Evolutionary conservation across 192 early-diverging fungal genomes (phyloP).

Genomic region (Coemansia sp.): DNA sequence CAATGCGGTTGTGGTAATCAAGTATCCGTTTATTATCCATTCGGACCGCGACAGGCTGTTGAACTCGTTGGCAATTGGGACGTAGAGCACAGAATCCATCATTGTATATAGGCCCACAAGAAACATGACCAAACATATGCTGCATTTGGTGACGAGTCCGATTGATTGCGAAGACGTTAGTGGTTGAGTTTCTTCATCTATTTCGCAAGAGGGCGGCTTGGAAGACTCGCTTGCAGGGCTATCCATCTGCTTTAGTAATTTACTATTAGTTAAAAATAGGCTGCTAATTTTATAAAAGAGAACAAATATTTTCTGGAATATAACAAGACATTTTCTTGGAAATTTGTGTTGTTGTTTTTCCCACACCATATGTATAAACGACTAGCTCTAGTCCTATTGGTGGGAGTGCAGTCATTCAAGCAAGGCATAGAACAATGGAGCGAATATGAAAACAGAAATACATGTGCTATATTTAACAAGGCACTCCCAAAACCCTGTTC

Average conservation of each 20-base stretch:
- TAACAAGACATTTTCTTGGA: too few species aligned
- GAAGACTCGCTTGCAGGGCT: background rate
- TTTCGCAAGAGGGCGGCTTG: background rate
- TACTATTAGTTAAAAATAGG: background rate
- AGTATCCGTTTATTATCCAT: constrained; percentile 83
- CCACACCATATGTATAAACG: too few species aligned
- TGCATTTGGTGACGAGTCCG: constrained; percentile 17
- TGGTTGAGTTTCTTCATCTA: background rate
- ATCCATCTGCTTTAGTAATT: background rate
- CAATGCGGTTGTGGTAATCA: constrained; percentile 68
- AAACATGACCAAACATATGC: constrained; percentile 35
- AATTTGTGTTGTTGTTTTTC: too few species aligned
- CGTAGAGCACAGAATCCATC: constrained; percentile 75
- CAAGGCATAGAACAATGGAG: too few species aligned
- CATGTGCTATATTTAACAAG: too few species aligned
- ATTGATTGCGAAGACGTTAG: background rate
- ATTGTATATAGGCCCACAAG: constrained; percentile 54
- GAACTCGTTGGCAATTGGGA: constrained; percentile 72
- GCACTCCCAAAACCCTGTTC: background rate
- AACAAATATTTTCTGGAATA: too few species aligned
- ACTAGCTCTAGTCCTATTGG: too few species aligned
- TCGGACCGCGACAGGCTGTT: constrained; percentile 61
- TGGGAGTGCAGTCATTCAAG: too few species aligned
- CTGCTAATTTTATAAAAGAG: too few species aligned
- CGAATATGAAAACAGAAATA: too few species aligned